Conservation (phyloP, 805 yeast genomes). For the Candida endomychidarum region DNA sequence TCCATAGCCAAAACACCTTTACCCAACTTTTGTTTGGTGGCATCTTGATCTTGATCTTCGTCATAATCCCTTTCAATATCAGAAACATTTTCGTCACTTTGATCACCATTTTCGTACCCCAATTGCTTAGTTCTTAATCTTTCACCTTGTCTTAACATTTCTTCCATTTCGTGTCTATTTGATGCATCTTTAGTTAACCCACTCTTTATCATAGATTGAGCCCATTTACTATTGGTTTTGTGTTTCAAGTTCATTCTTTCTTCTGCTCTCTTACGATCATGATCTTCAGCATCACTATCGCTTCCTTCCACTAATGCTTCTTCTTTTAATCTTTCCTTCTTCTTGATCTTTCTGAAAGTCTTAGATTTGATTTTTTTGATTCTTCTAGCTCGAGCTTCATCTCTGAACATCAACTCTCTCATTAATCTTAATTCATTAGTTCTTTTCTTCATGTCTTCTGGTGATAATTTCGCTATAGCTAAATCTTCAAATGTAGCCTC, state of each 20-base stretch:
- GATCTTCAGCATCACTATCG: conserved; percentile 55
- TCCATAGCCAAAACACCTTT: conserved; percentile 94
- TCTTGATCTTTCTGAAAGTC: conserved; percentile 78
- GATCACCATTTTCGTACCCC: conserved; percentile 57
- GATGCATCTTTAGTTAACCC: conserved; percentile 87
- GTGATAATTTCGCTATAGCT: conserved; percentile 75
- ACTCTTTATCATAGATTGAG: conserved; percentile 81
- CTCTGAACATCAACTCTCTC: conserved; percentile 96
- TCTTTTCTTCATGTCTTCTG: conserved; percentile 74
- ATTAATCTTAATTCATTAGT: conserved; percentile 82
- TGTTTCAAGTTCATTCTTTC: conserved; percentile 93
- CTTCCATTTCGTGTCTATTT: conserved; percentile 87
- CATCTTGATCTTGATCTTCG: conserved; percentile 37
- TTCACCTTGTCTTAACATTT: conserved; percentile 89
- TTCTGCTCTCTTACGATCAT: conserved; percentile 73
- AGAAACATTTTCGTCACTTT: conserved; percentile 53
- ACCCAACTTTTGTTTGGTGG: conserved; percentile 50
- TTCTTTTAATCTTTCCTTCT: conserved; percentile 75
- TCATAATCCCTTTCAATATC: conserved; percentile 44
- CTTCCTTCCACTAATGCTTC: conserved; percentile 65
- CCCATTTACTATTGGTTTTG: conserved; percentile 88
- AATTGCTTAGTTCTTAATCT: conserved; percentile 67
- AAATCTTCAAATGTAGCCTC: conserved; percentile 86
- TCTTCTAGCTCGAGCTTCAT: conserved; percentile 86
- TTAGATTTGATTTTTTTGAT: conserved; percentile 94